A percentile compares a stretch with the other conserved stretches of the same genome.
phyloP scores from a whole-genome alignment of 805 yeast species.

The Ogataea polymorpha region DNA sequence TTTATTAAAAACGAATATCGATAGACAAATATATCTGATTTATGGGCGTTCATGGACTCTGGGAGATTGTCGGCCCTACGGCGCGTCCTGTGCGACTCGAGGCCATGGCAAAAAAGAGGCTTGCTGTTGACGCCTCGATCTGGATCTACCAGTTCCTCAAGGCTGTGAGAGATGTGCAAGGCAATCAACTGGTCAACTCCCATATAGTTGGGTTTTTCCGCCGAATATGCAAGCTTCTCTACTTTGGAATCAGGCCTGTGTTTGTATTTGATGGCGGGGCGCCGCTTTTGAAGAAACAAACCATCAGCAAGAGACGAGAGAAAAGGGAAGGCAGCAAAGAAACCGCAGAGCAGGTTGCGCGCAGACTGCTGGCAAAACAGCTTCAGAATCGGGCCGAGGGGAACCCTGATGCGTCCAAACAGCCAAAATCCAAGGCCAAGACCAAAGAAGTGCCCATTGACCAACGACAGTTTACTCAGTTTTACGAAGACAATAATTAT shows the following conservation, averaged over 20 bases:
- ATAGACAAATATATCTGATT: background rate
- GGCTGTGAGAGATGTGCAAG: slow-evolving; percentile 86
- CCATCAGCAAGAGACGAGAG: slow-evolving; percentile 70
- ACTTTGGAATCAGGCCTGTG: slow-evolving; percentile 82
- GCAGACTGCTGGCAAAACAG: slow-evolving; percentile 73
- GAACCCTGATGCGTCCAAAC: background rate
- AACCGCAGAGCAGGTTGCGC: slow-evolving; percentile 71
- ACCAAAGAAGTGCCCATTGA: slow-evolving; percentile 19
- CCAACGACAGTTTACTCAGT: slow-evolving; percentile 32
- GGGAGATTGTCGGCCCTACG: slow-evolving; percentile 88
- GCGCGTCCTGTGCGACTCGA: slow-evolving; percentile 90
- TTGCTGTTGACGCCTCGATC: slow-evolving; percentile 97
- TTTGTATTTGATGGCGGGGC: slow-evolving; percentile 97
- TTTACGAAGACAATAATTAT: slow-evolving; percentile 35
- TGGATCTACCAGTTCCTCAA: slow-evolving; percentile 97
- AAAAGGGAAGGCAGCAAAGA: slow-evolving; percentile 72
- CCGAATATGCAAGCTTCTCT: slow-evolving; percentile 84
- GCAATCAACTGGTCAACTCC: slow-evolving; percentile 70
- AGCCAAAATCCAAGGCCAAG: slow-evolving; percentile 9
- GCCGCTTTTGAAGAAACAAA: slow-evolving; percentile 74
- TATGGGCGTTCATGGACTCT: slow-evolving; percentile 95
- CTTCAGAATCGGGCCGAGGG: slow-evolving; percentile 54
- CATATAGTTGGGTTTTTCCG: slow-evolving; percentile 96
- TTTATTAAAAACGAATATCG: background rate
- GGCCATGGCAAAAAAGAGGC: slow-evolving; percentile 66